Evolutionary conservation across 2,329 filamentous ascomycete species (phyloP).

Genomic region (Aureobasidium sp.): DNA sequence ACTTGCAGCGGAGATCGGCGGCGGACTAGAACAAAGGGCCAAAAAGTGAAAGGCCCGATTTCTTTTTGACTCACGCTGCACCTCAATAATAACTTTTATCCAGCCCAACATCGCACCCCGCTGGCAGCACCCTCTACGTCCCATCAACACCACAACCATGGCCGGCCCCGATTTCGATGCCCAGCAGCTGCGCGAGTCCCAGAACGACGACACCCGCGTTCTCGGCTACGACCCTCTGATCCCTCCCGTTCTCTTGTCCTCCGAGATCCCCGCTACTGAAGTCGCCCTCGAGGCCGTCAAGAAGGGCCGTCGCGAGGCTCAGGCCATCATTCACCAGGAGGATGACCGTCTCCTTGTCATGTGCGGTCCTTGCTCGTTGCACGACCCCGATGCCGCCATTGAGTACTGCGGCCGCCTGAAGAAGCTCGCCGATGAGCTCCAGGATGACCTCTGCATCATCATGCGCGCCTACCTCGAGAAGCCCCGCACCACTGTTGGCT

Average conservation of each 20-base stretch:
- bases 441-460: conserved; percentile 78
- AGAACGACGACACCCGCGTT: conserved; percentile 41
- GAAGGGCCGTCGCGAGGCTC: conserved; percentile 60
- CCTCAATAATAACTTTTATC: not conserved
- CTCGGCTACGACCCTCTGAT: conserved; percentile 91
- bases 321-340: conserved; percentile 69
- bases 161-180: conserved; percentile 1
- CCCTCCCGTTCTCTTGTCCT: conserved; percentile 76
- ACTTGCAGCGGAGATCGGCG: not conserved
- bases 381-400: conserved; percentile 80
- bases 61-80: not conserved
- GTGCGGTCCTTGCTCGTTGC: conserved; percentile 92
- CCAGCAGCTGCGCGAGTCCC: conserved; percentile 9
- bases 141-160: conserved; percentile 5
- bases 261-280: conserved; percentile 66
- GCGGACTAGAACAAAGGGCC: not conserved
- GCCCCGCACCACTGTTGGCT: conserved; percentile 93
- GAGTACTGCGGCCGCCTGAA: conserved; percentile 82
- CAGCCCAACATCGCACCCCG: not conserved
- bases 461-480: conserved; percentile 99
- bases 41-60: not conserved
- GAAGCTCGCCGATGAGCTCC: conserved; percentile 69
- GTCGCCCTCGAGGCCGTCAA: conserved; percentile 61
- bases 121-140: no score
- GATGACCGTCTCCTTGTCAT: conserved; percentile 88